phyloP scores from a whole-genome alignment of 2,329 filamentous ascomycete species.

The Elsinoe perseae region DNA sequence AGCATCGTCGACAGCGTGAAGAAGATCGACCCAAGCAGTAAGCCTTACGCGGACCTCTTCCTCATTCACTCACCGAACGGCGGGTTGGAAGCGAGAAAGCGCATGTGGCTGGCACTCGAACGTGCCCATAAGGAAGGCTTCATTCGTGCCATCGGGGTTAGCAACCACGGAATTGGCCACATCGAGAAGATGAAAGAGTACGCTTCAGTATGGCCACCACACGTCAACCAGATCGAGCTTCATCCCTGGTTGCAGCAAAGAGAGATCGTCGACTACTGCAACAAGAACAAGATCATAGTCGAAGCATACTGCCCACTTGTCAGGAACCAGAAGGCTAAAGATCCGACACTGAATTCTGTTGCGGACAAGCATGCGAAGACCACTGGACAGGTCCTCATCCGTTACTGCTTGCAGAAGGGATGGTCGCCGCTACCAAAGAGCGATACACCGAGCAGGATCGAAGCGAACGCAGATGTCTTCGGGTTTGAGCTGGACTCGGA shows the following conservation, averaged over 20 bases:
- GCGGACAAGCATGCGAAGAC: slow-evolving; percentile 65
- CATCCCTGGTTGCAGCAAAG: slow-evolving; percentile 66
- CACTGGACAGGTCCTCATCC: slow-evolving; percentile 67
- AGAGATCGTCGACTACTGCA: slow-evolving; percentile 50
- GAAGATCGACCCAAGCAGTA: slow-evolving; percentile 46
- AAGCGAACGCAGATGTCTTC: slow-evolving; percentile 57
- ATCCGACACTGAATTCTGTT: slow-evolving; percentile 56
- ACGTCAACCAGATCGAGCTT: slow-evolving; percentile 67
- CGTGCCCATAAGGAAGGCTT: slow-evolving; percentile 52
- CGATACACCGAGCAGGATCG: slow-evolving; percentile 58
- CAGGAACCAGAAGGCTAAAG: slow-evolving; percentile 63
- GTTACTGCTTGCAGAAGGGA: slow-evolving; percentile 76
- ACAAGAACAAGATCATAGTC: slow-evolving; percentile 51
- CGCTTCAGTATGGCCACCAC: slow-evolving; percentile 61
- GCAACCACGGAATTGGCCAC: slow-evolving; percentile 61
- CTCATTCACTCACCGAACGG: slow-evolving; percentile 59
- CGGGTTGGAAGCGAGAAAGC: slow-evolving; percentile 48
- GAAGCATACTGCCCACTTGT: slow-evolving; percentile 61
- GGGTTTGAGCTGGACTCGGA: slow-evolving; percentile 50
- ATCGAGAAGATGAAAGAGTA: slow-evolving; percentile 61
- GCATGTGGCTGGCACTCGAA: slow-evolving; percentile 61
- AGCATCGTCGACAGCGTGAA: slow-evolving; percentile 54
- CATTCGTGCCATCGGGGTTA: slow-evolving; percentile 61
- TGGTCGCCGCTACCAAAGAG: slow-evolving; percentile 65
- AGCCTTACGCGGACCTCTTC: slow-evolving; percentile 64